Percentiles rank a stretch among this genome's conserved stretches.
Evolutionary conservation across 164 flowering plant species (phyloP).

Genomic region (Dillenia turbinata): DNA sequence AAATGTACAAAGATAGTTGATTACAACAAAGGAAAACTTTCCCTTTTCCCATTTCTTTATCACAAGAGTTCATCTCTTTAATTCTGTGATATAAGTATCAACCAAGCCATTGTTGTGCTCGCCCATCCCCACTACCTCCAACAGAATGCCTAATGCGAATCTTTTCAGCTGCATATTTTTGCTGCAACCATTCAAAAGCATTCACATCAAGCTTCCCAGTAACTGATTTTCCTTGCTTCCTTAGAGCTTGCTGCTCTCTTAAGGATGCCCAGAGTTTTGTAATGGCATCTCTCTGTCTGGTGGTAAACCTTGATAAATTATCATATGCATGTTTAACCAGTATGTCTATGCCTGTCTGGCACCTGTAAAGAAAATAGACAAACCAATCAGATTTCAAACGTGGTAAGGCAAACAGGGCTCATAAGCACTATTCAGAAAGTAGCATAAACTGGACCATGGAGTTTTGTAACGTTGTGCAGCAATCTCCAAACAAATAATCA

Average conservation of each 20-base stretch:
- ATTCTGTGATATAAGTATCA: conserved; percentile 16
- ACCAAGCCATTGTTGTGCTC: conserved; percentile 85
- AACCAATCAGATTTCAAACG: neutral
- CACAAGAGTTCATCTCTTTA: neutral
- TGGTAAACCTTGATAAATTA: conserved; percentile 70
- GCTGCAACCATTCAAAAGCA: conserved; percentile 84
- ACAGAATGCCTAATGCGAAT: conserved; percentile 85
- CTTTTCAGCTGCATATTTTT: conserved; percentile 50
- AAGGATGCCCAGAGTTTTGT: conserved; percentile 84
- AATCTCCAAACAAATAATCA: conserved; percentile 74
- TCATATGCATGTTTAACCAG: conserved; percentile 88
- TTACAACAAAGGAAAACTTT: neutral
- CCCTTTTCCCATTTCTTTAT: neutral
- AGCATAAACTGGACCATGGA: conserved; percentile 52
- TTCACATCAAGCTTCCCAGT: conserved; percentile 91
- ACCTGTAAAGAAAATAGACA: conserved; percentile 44
- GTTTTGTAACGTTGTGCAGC: conserved; percentile 77
- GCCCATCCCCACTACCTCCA: conserved; percentile 75
- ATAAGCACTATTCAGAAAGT: neutral
- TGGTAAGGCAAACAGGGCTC: no score
- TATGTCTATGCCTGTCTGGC: conserved; percentile 91
- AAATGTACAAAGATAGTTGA: conserved; percentile 1
- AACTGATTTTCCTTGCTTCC: conserved; percentile 92
- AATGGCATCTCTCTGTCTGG: conserved; percentile 76
- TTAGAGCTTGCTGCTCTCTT: conserved; percentile 63